Base-by-base conservation (phyloP, 441 rosid genomes). In the Dalechampia spathulata region DNA sequence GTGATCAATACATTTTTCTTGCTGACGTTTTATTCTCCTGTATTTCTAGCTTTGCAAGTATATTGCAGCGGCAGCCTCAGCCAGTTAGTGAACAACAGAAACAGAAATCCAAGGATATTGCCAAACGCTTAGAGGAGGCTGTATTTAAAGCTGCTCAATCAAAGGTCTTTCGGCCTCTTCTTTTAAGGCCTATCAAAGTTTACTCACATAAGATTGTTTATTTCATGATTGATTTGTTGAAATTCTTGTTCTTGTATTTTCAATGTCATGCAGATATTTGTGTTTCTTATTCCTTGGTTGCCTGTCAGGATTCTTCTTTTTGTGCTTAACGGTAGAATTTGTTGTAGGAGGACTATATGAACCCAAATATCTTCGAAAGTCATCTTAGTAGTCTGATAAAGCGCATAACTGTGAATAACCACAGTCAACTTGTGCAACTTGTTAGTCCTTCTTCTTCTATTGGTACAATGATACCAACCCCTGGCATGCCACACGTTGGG, bases 381-480 rank as follows among this genome's bases (percentile, higher is more conserved):
- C 95, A 97, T 49, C 62, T 91, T 65, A 74, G 79, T 37, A 64
- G 23, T 55, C 52, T 95, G 66, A 49, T 88, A 68, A 84, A 63
- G 72, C 71, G 78, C 39, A 36, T 70, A 37, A 38, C 83, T 64
- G 70, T 47, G 51, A 81, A 67, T 64, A 73, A 21, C 68, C 82
- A 77, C 57, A 78, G 58, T 57, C 95, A 81, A 52, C 86, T 68
- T 57, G 70, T 23, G 19, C 81, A 76, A 62, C 72, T 61, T 57
- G 71, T 75, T 68, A 85, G 76, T 74, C 75, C 92, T 48, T 69
- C 91, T 16, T 63, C 96, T 42, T 49, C 92, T 13, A 63, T 78
- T 71, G 86, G 85, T 62, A 80, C 96, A 23, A 95, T 95, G 99
- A 91, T 95, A 64, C 98, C 98, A 36, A 95, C 97, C 20, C 99